phyloP scores from a whole-genome alignment of 2,329 filamentous ascomycete species.

The Curvularia sp. region DNA sequence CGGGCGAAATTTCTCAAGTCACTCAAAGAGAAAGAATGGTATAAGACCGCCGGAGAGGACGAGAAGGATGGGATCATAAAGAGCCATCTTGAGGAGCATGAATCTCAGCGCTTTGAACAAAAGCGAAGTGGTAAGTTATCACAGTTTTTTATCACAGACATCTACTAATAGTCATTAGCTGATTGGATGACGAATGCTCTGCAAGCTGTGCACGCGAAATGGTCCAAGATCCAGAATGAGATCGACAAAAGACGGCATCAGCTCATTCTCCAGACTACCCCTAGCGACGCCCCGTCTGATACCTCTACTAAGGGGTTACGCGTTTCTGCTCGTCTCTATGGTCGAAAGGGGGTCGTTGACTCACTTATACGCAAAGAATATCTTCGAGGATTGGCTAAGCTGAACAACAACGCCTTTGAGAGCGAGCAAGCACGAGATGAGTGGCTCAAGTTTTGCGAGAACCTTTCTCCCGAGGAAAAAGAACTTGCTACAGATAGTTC shows the following conservation, averaged over 20 bases:
- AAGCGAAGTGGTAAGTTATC: background rate
- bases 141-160: background rate
- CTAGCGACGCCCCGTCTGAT: background rate
- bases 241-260: background rate
- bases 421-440: background rate
- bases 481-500: background rate
- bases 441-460: background rate
- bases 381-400: background rate
- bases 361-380: background rate
- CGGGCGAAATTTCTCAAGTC: background rate
- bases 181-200: background rate
- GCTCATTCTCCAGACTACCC: background rate
- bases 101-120: background rate
- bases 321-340: background rate
- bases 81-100: too few species aligned
- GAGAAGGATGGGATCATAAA: background rate
- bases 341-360: background rate
- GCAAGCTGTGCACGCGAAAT: background rate
- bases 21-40: background rate
- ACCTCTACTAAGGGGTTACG: background rate
- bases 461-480: background rate
- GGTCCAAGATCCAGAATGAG: background rate
- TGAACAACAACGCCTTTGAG: background rate
- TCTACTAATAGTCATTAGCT: background rate
- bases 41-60: background rate